phyloP scores from a whole-genome alignment of 2,329 filamentous ascomycete species.

The Blastomyces silverae region DNA sequence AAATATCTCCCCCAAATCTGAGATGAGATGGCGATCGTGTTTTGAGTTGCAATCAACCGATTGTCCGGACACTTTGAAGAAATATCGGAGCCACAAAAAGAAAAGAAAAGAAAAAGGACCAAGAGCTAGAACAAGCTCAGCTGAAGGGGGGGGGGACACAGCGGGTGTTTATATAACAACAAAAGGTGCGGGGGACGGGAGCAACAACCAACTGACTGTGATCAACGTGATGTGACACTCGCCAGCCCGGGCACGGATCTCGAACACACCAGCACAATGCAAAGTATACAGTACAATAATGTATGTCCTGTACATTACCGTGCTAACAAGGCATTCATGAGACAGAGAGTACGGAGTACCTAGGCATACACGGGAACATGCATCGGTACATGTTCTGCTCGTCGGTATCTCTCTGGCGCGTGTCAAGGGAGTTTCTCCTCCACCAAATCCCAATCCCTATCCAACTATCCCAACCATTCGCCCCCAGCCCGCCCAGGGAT shows the following conservation, averaged over 20 bases:
- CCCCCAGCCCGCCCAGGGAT: too few relatives aligned
- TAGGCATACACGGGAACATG: too few relatives aligned
- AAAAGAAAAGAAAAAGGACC: not conserved
- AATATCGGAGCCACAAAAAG: not conserved
- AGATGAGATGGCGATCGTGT: not conserved
- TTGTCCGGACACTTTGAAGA: too few relatives aligned
- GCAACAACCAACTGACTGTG: not conserved
- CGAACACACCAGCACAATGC: not conserved
- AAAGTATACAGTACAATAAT: too few relatives aligned
- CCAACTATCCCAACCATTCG: too few relatives aligned
- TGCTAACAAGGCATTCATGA: too few relatives aligned
- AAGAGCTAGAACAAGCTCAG: constrained; percentile 1
- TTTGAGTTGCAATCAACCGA: not conserved
- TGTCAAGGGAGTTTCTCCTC: too few relatives aligned
- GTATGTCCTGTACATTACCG: too few relatives aligned
- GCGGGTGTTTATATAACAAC: not conserved
- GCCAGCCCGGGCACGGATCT: not conserved
- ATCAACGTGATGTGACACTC: not conserved
- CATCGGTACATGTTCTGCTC: too few relatives aligned
- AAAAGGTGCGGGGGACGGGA: not conserved
- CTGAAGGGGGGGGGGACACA: not conserved
- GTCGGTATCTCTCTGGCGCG: too few relatives aligned
- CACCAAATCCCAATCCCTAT: too few relatives aligned
- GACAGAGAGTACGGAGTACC: too few relatives aligned
- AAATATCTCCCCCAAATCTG: not conserved